phyloP scores from a whole-genome alignment of 1,139 yeast genomes.

The Yueomyces sp. region DNA sequence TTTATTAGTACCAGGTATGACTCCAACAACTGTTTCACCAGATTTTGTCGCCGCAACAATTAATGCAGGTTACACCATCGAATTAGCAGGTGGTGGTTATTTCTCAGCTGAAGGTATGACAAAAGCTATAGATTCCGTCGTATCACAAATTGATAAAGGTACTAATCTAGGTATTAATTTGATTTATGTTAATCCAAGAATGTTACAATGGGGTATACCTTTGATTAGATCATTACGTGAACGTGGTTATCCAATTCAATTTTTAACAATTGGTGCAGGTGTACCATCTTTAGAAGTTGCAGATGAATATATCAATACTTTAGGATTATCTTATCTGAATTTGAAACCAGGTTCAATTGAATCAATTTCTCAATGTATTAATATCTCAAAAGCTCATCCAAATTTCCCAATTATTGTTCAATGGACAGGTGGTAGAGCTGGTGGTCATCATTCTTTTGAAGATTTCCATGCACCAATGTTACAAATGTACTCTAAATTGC shows the following conservation, averaged over 20 bases:
- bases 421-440: conserved; percentile 99
- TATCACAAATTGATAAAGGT: conserved; percentile 60
- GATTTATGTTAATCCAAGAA: conserved; percentile 91
- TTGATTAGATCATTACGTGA: conserved; percentile 79
- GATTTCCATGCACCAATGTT: conserved; percentile 97
- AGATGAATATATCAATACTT: conserved; percentile 82
- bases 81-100: conserved; percentile 98
- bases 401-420: conserved; percentile 90
- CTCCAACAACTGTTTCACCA: conserved; percentile 93
- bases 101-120: conserved; percentile 63
- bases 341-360: conserved; percentile 97
- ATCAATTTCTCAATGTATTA: conserved; percentile 72
- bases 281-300: conserved; percentile 98
- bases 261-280: conserved; percentile 97
- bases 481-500: conserved; percentile 89
- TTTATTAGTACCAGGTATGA: conserved; percentile 97
- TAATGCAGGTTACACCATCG: conserved; percentile 95
- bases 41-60: conserved; percentile 87
- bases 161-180: conserved; percentile 83
- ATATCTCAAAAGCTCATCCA: conserved; percentile 93
- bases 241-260: conserved; percentile 90
- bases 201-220: conserved; percentile 98
- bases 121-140: conserved; percentile 61
- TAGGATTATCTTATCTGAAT: conserved; percentile 88
- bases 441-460: conserved; percentile 98